Evolutionary conservation across 2,329 filamentous ascomycete genomes (phyloP).

Genomic region (Didymella keratinophila): DNA sequence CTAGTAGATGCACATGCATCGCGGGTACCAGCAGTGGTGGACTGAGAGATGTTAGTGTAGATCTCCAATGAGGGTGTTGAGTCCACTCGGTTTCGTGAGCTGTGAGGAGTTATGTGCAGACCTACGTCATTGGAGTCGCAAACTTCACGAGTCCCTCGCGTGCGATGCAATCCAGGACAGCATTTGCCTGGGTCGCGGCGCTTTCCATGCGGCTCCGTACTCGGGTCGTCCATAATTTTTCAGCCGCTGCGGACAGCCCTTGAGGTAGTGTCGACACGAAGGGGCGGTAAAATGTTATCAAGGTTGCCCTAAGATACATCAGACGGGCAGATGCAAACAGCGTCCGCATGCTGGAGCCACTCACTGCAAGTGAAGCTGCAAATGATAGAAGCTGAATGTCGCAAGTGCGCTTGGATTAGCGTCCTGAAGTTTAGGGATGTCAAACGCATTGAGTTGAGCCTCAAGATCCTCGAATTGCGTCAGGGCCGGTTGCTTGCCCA

Average conservation of each 20-base stretch:
- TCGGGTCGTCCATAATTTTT: constrained; percentile 3
- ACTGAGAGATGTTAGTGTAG: not conserved
- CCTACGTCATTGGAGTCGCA: constrained; percentile 18
- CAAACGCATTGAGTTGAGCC: not conserved
- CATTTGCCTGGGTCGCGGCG: constrained; percentile 11
- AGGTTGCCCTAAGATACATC: not conserved
- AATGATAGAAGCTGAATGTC: constrained; percentile 9
- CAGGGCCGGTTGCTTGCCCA: not conserved
- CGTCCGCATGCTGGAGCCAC: not conserved
- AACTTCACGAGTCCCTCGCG: constrained; percentile 12
- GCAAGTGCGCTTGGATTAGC: not conserved
- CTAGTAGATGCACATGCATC: constrained; percentile 15
- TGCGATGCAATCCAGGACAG: constrained; percentile 10
- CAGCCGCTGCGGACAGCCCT: not conserved
- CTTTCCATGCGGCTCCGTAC: constrained; percentile 8
- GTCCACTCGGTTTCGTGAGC: not conserved
- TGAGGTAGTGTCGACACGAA: constrained; percentile 7
- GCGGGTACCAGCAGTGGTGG: constrained; percentile 12
- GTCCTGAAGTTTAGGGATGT: not conserved
- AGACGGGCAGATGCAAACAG: not conserved
- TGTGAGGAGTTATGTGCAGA: not conserved
- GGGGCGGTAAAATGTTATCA: constrained; percentile 18
- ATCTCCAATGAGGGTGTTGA: not conserved
- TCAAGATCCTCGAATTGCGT: constrained; percentile 6
- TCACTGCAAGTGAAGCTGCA: constrained; percentile 16